These are phyloP conservation scores for Umbelopsis sp. DNA, from an alignment of 192 early-diverging fungal genomes.

Conservation along the genomic window DNA sequence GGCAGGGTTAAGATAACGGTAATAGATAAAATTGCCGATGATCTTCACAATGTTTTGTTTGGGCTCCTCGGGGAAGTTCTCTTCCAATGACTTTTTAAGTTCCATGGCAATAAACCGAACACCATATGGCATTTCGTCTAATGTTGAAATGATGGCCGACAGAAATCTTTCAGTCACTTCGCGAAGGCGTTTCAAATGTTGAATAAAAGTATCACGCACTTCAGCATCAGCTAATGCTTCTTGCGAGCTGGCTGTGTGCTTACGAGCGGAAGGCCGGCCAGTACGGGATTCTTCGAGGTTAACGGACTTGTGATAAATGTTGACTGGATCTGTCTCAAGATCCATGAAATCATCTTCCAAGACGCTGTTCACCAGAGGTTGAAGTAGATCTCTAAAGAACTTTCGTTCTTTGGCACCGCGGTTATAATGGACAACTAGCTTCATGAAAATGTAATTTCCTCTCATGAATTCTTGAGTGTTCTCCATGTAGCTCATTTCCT, in stretches of 20 bases:
- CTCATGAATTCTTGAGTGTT: constrained; percentile 90
- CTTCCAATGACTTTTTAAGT: constrained; percentile 72
- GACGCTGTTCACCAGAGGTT: constrained; percentile 80
- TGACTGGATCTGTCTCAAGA: constrained; percentile 89
- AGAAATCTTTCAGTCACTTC: constrained; percentile 86
- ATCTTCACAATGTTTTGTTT: constrained; percentile 84
- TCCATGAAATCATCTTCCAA: constrained; percentile 78
- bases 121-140: constrained; percentile 90
- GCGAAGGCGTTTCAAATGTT: constrained; percentile 76
- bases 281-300: constrained; percentile 89
- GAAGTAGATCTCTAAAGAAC: constrained; percentile 84
- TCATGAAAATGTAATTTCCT: constrained; percentile 97
- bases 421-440: constrained; percentile 93
- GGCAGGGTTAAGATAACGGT: constrained; percentile 98
- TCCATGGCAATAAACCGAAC: constrained; percentile 96
- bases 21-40: constrained; percentile 96
- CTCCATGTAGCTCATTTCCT: constrained; percentile 86
- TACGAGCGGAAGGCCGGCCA: constrained; percentile 75
- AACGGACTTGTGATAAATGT: constrained; percentile 86
- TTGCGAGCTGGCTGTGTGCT: constrained; percentile 76
- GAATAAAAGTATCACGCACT: constrained; percentile 65
- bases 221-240: constrained; percentile 86
- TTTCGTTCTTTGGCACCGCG: constrained; percentile 94
- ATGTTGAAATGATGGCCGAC: constrained; percentile 75
- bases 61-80: constrained; percentile 81